Conservation (phyloP, 1,139 yeast genomes). For the Nematodospora anomalae region DNA sequence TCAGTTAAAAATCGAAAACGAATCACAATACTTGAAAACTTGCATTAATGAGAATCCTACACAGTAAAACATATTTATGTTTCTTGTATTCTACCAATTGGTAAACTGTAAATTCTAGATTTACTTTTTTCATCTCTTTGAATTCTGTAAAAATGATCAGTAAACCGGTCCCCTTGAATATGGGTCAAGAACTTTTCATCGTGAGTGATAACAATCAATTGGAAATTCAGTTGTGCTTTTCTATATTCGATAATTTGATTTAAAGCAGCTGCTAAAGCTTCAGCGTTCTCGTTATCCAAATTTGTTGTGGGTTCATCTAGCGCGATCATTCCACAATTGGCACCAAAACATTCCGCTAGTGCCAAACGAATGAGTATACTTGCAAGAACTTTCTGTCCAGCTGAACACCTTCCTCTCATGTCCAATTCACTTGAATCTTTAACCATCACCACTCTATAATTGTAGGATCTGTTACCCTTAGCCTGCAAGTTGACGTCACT, state of each 20-base stretch:
- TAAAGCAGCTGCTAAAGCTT: slow-evolving; percentile 80
- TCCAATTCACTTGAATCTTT: slow-evolving; percentile 90
- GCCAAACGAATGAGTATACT: slow-evolving; percentile 90
- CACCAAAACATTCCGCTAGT: slow-evolving; percentile 93
- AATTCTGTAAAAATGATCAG: slow-evolving; percentile 87
- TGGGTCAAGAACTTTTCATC: slow-evolving; percentile 87
- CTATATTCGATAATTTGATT: slow-evolving; percentile 75
- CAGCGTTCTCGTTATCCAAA: slow-evolving; percentile 85
- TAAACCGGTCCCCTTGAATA: slow-evolving; percentile 81
- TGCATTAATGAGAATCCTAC: slow-evolving; percentile 3
- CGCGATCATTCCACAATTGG: slow-evolving; percentile 92
- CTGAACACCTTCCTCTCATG: slow-evolving; percentile 98
- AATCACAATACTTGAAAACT: not conserved
- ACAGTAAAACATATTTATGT: slow-evolving; percentile 15
- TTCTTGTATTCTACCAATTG: slow-evolving; percentile 41
- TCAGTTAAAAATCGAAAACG: slow-evolving; percentile 12
- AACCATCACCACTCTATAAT: slow-evolving; percentile 93
- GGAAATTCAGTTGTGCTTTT: slow-evolving; percentile 81
- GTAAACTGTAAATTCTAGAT: slow-evolving; percentile 61
- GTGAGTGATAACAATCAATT: slow-evolving; percentile 90
- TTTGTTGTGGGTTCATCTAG: slow-evolving; percentile 98
- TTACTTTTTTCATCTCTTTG: slow-evolving; percentile 78
- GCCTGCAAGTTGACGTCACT: slow-evolving; percentile 69
- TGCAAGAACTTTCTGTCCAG: slow-evolving; percentile 95
- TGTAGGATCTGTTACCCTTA: slow-evolving; percentile 71